Percentiles rank a stretch among this genome's conserved stretches.
Conservation (phyloP, 2,329 filamentous ascomycete species). For the Trichoderma koningiopsis region DNA sequence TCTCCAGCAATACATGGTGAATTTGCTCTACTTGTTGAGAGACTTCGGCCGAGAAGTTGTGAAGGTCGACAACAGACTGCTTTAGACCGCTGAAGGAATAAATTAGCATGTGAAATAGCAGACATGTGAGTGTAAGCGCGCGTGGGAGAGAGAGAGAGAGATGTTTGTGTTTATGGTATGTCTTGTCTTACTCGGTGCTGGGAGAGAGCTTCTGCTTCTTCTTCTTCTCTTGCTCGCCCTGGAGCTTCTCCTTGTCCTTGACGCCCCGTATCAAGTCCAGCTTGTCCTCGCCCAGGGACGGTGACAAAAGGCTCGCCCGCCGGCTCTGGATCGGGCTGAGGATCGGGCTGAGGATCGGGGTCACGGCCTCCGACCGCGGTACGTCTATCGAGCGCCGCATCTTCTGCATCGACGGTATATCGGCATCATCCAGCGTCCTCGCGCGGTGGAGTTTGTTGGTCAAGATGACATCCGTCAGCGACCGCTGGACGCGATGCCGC, state of each 20-base stretch:
- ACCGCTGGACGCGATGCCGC: slow-evolving; percentile 58
- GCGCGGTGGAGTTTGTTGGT: slow-evolving; percentile 43
- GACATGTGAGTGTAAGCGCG: background rate
- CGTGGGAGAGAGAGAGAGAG: background rate
- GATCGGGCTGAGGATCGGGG: slow-evolving; percentile 47
- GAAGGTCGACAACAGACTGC: slow-evolving; percentile 56
- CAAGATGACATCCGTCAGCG: slow-evolving; percentile 57
- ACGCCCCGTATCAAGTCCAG: slow-evolving; percentile 32
- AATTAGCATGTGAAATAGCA: slow-evolving; percentile 23
- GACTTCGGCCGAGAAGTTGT: slow-evolving; percentile 61
- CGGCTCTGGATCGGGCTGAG: slow-evolving; percentile 49
- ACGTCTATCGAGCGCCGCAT: slow-evolving; percentile 49
- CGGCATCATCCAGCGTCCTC: slow-evolving; percentile 35
- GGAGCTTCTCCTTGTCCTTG: slow-evolving; percentile 39
- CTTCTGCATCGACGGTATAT: slow-evolving; percentile 20
- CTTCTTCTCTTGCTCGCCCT: slow-evolving; percentile 39
- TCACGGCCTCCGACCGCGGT: slow-evolving; percentile 48
- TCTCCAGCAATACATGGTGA: slow-evolving; percentile 73
- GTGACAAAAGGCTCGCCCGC: slow-evolving; percentile 44
- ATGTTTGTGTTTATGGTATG: background rate
- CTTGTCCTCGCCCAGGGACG: slow-evolving; percentile 36
- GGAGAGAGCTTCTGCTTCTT: slow-evolving; percentile 32
- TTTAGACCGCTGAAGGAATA: slow-evolving; percentile 49
- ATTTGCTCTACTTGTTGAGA: slow-evolving; percentile 71
- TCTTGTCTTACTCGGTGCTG: slow-evolving; percentile 38